A percentile compares a stretch with the other conserved stretches of the same genome.
Conservation (phyloP, 2,329 filamentous ascomycete species). For the Microcera coccophila region DNA sequence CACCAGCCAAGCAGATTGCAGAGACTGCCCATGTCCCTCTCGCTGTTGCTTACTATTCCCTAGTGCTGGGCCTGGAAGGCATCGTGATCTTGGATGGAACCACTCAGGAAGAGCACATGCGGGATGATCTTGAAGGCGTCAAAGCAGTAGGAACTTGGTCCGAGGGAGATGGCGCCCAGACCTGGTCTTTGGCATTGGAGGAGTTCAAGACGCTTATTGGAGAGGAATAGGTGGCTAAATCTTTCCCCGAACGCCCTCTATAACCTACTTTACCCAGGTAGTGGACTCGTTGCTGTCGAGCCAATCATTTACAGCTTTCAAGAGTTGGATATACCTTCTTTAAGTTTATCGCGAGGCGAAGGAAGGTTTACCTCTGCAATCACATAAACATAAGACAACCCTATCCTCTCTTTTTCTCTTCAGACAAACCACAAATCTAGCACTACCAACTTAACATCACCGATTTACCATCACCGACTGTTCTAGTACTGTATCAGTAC, state of each 20-base stretch:
- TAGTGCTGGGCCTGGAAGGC: conserved; percentile 45
- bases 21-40: conserved; percentile 32
- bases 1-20: conserved; percentile 50
- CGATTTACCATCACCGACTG: no score
- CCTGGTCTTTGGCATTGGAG: conserved; percentile 47
- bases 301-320: no score
- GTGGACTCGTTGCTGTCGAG: no score
- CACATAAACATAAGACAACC: no score
- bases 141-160: conserved; percentile 42
- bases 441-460: no score
- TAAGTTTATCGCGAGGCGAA: no score
- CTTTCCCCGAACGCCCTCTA: not conserved
- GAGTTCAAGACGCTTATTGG: conserved; percentile 43
- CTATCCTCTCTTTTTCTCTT: no score
- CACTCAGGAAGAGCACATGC: conserved; percentile 45
- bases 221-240: conserved; percentile 12
- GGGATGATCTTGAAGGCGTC: conserved; percentile 44
- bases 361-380: no score
- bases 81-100: conserved; percentile 46
- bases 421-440: no score
- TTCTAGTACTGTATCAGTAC: no score
- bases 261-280: not conserved
- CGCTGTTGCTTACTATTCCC: conserved; percentile 44
- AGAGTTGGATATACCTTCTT: no score
- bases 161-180: conserved; percentile 37